A percentile compares a stretch with the other conserved stretches of the same genome.
These are phyloP conservation scores for Lactarius vividus DNA, from an alignment of 768 basidiomycete species.

Conservation along the genomic window DNA sequence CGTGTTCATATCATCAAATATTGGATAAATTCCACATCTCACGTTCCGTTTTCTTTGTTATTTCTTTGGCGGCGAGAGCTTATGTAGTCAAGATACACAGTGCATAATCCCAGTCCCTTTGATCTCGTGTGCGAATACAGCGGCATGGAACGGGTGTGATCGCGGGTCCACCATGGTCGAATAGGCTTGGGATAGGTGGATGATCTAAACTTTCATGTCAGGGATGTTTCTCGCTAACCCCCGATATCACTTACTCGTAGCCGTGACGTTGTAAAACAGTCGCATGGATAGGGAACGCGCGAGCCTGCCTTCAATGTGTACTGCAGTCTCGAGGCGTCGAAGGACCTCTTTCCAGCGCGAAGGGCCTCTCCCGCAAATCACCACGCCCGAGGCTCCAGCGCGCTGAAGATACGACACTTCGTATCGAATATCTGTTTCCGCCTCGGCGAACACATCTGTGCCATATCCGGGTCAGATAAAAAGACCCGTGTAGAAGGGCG, in stretches of 20 bases:
- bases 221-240: neutral
- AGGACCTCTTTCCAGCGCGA: constrained; percentile 12
- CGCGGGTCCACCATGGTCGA: constrained; percentile 33
- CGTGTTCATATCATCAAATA: neutral
- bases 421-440: constrained; percentile 8
- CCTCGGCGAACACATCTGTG: constrained; percentile 11
- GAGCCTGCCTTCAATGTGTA: constrained; percentile 27
- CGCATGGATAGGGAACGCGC: constrained; percentile 42
- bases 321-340: constrained; percentile 20
- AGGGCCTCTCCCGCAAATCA: constrained; percentile 25
- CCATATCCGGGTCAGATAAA: constrained; percentile 8
- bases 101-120: constrained; percentile 55
- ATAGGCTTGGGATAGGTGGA: constrained; percentile 11
- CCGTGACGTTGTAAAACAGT: constrained; percentile 40
- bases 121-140: constrained; percentile 42
- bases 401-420: constrained; percentile 14
- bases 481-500: neutral
- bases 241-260: constrained; percentile 23
- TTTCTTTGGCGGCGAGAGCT: constrained; percentile 3
- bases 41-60: neutral
- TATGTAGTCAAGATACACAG: constrained; percentile 43
- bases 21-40: constrained; percentile 17
- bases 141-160: constrained; percentile 53
- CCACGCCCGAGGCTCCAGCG: constrained; percentile 15
- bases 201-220: constrained; percentile 7